phyloP scores from a whole-genome alignment of 108 stramenopile species.

The Parmales sp. region DNA sequence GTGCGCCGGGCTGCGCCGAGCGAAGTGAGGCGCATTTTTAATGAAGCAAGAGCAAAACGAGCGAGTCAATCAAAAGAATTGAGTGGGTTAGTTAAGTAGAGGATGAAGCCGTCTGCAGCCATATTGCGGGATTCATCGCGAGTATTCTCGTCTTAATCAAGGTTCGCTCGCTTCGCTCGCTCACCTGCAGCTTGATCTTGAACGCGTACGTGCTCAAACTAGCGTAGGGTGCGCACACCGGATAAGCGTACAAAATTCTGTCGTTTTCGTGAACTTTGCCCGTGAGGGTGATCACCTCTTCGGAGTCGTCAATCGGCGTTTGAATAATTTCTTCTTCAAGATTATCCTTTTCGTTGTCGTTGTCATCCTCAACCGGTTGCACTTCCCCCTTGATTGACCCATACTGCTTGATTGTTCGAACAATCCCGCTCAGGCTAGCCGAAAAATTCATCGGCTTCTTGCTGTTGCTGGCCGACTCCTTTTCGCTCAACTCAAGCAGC shows the following conservation, averaged over 20 bases:
- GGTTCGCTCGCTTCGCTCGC: no score
- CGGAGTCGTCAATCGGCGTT: slow-evolving; percentile 50
- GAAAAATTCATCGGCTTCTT: no score
- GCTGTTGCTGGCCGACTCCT: slow-evolving; percentile 59
- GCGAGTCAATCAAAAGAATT: no score
- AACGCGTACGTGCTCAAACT: slow-evolving; percentile 73
- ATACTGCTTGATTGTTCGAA: slow-evolving; percentile 61
- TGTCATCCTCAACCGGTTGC: slow-evolving; percentile 17
- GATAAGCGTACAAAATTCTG: slow-evolving; percentile 69
- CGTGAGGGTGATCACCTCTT: slow-evolving; percentile 63
- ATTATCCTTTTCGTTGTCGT: slow-evolving; percentile 14
- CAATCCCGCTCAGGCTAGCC: slow-evolving; percentile 69
- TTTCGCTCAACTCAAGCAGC: slow-evolving; percentile 43
- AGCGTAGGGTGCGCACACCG: slow-evolving; percentile 86
- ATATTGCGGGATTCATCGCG: no score
- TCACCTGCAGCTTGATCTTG: no score
- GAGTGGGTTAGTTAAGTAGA: no score
- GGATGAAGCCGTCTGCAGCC: no score
- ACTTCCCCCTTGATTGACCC: no score
- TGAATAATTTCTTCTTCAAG: background rate
- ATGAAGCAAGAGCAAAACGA: no score
- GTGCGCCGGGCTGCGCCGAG: no score
- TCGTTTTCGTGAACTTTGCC: slow-evolving; percentile 72
- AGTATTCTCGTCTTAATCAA: no score
- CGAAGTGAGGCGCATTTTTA: no score